Conservation (phyloP, 345 rosid species). For the Physaria fendleri region DNA sequence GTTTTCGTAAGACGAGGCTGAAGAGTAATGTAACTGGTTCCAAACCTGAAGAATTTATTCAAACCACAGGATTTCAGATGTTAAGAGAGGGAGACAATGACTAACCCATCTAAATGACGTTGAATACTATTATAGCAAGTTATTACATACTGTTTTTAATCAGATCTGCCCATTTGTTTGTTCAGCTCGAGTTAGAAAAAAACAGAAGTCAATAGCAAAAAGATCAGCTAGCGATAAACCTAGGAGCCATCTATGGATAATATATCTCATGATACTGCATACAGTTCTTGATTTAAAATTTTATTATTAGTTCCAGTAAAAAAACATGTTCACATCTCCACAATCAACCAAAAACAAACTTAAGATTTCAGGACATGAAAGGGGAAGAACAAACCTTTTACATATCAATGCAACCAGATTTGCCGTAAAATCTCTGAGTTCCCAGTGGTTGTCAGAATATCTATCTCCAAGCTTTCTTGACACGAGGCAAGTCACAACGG, state of each 20-base stretch:
- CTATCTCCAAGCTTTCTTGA: constrained; percentile 90
- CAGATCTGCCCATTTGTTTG: neutral
- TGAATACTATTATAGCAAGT: neutral
- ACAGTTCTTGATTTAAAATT: neutral
- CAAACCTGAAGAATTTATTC: no score
- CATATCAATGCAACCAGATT: constrained; percentile 77
- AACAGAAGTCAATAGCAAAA: neutral
- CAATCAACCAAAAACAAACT: constrained; percentile 1
- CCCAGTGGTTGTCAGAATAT: constrained; percentile 94
- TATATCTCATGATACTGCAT: neutral
- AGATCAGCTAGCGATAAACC: neutral
- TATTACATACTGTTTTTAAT: neutral
- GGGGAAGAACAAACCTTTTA: constrained; percentile 57
- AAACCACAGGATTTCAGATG: constrained; percentile 12
- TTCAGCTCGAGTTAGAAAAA: neutral
- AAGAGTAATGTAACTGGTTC: constrained; percentile 64
- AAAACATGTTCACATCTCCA: neutral
- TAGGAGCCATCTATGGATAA: neutral
- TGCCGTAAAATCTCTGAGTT: constrained; percentile 86
- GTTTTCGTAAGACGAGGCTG: no score
- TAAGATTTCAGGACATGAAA: constrained; percentile 5
- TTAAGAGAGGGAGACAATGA: neutral
- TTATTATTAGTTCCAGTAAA: neutral
- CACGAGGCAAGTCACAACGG: constrained; percentile 95
- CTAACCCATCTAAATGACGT: neutral